phyloP scores from a whole-genome alignment of 2,329 filamentous ascomycete species.

The Fusarium dimerum region DNA sequence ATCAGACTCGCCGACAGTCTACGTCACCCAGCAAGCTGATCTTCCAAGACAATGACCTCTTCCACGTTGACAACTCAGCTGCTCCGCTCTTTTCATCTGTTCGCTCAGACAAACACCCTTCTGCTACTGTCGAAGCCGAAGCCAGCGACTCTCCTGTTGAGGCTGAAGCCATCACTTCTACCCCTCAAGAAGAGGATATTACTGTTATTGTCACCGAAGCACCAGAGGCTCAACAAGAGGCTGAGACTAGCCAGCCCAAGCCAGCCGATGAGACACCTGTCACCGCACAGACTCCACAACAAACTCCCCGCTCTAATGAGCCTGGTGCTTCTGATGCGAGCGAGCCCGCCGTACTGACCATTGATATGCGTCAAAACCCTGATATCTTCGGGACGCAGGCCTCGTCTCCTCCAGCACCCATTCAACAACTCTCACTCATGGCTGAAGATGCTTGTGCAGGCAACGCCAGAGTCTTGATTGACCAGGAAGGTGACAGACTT shows the following conservation, averaged over 20 bases:
- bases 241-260: background rate
- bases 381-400: slow-evolving; percentile 36
- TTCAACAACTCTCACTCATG: slow-evolving; percentile 31
- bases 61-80: slow-evolving; percentile 16
- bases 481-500: slow-evolving; percentile 32
- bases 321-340: slow-evolving; percentile 2
- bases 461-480: slow-evolving; percentile 34
- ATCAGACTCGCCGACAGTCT: slow-evolving; percentile 29
- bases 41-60: slow-evolving; percentile 20
- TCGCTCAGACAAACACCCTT: background rate
- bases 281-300: background rate
- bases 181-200: background rate
- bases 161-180: background rate
- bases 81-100: slow-evolving; percentile 6
- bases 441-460: slow-evolving; percentile 28
- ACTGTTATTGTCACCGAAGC: background rate
- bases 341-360: slow-evolving; percentile 31
- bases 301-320: background rate
- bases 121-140: background rate
- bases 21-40: slow-evolving; percentile 31
- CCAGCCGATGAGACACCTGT: background rate
- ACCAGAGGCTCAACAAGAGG: background rate
- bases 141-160: background rate
- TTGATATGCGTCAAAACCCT: slow-evolving; percentile 37
- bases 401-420: slow-evolving; percentile 15